Percentiles rank a stretch among this genome's conserved stretches.
Evolutionary conservation across 2,329 filamentous ascomycete species (phyloP).

Genomic region (Calycina marina): DNA sequence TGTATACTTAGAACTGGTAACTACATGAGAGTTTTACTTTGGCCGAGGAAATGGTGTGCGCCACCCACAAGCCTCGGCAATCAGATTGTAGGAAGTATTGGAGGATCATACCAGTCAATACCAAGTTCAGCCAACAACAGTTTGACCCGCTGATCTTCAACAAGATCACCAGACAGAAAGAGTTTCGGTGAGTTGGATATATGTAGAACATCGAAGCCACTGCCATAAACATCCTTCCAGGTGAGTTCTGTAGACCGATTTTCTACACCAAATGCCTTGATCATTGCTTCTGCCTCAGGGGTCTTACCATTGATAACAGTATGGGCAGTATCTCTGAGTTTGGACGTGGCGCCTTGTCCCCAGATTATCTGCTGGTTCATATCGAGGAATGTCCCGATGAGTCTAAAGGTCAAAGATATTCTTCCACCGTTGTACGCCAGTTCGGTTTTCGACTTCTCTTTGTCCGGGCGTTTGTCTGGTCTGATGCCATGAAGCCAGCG

Average conservation of each 20-base stretch:
- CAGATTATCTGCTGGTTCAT: conserved; percentile 55
- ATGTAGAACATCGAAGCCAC: conserved; percentile 73
- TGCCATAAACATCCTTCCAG: conserved; percentile 64
- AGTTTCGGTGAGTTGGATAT: conserved; percentile 28
- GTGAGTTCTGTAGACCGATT: conserved; percentile 61
- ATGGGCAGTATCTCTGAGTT: conserved; percentile 44
- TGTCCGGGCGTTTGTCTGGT: conserved; percentile 59
- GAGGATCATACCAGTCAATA: conserved; percentile 29
- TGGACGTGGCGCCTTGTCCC: conserved; percentile 76
- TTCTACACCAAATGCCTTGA: conserved; percentile 71
- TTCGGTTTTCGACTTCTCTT: conserved; percentile 56
- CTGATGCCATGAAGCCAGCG: conserved; percentile 88
- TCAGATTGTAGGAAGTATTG: too few relatives aligned
- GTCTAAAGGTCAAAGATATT: conserved; percentile 83
- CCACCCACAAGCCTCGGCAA: too few relatives aligned
- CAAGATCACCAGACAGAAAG: conserved; percentile 32
- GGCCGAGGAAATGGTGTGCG: too few relatives aligned
- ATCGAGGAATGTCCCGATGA: conserved; percentile 74
- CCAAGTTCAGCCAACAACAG: conserved; percentile 35
- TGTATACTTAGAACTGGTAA: conserved; percentile 32
- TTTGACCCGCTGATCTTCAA: conserved; percentile 34
- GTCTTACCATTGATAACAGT: conserved; percentile 56
- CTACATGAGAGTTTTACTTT: too few relatives aligned
- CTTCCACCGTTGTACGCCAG: conserved; percentile 59
- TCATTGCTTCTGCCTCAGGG: conserved; percentile 49